Evolutionary conservation across 176 grass and related monocot genomes (phyloP), one percentile per base, ranked within the genome.

Genomic region (Carex myosuroides): DNA sequence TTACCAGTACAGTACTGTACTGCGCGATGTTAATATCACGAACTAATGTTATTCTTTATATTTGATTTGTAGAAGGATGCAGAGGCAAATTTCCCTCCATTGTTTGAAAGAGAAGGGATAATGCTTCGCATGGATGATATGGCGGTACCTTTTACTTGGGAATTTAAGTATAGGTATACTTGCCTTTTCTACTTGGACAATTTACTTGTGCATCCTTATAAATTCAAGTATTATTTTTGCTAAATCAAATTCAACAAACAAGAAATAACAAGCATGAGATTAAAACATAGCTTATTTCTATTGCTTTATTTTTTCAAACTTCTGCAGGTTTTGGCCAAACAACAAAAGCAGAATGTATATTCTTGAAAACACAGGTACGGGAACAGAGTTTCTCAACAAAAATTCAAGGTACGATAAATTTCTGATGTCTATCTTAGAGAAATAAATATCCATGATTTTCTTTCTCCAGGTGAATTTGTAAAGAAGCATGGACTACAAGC

Each of bases 331-430:
- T 81, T 98, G 96, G 96, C 93, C 92, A 78, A 98, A 98, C 60
- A 95, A 95, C 84, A 93, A 84, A 80, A 95, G 93, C 79, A 93
- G 93, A 72, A 97, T 93, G 94, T 93, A 97, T 84, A 70, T 97
- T 76, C 83, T 97, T 80, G 94, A 97, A 91, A 85, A 73, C 30
- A 88, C 94, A 26, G 89, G 94, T 91, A 88, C 32, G 44, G 13
- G 2, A 14, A 78, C 48, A 33, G 18, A 55, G 55, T 9, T 78
- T 2, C 18, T 16, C 26, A 64, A 33, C 68, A 69, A 35, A 83
- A 35, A 26, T 29, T 30, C 24, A n/a, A 32, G 22, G 42, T 46
- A 69, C n/a, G 16, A 26, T 30, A 13, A 53, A 26, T 3, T 67
- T 26, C 46, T 68, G 7, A 65, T 53, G 24, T 54, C 41, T 52